Percentiles rank a stretch among this genome's conserved stretches.
phyloP scores from a whole-genome alignment of 2,329 filamentous ascomycete genomes.

The Aspergillus uvarum region DNA sequence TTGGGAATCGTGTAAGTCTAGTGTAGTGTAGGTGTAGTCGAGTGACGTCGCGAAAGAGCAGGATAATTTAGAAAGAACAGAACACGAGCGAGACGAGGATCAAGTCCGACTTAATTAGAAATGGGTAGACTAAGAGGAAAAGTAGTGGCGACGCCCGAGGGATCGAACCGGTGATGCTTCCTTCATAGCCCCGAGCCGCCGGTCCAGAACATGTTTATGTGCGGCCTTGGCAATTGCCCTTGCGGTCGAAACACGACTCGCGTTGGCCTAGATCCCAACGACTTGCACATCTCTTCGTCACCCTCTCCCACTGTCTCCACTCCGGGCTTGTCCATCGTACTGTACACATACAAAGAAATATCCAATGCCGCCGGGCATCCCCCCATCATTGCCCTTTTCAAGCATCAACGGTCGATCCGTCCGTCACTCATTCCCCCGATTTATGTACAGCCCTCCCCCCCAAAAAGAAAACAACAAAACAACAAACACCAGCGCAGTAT shows the following conservation, averaged over 20 bases:
- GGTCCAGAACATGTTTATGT: constrained; percentile 16
- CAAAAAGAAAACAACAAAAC: not conserved
- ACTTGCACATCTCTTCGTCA: not conserved
- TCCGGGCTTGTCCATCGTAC: not conserved
- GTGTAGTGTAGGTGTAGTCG: too few relatives aligned
- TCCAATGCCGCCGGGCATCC: not conserved
- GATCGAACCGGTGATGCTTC: constrained; percentile 20
- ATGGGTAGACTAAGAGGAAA: not conserved
- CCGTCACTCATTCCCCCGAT: not conserved
- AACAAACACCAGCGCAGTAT: not conserved
- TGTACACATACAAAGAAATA: not conserved
- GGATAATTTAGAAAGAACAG: not conserved
- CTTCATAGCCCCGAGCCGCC: constrained; percentile 13
- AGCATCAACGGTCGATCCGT: too few relatives aligned
- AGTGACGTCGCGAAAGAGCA: not conserved
- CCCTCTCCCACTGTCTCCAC: not conserved
- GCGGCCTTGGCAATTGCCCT: constrained; percentile 21
- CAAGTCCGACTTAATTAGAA: not conserved
- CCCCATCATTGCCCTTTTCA: not conserved
- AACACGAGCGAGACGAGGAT: too few relatives aligned
- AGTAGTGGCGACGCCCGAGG: constrained; percentile 12
- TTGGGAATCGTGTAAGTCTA: not conserved
- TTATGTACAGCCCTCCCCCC: not conserved
- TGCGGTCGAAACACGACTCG: too few relatives aligned
- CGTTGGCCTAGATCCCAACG: not conserved